A percentile compares a stretch with the other conserved stretches of the same genome.
Conservation (phyloP, 352 stramenopile genomes). For the Phytophthora fragariaefolia region DNA sequence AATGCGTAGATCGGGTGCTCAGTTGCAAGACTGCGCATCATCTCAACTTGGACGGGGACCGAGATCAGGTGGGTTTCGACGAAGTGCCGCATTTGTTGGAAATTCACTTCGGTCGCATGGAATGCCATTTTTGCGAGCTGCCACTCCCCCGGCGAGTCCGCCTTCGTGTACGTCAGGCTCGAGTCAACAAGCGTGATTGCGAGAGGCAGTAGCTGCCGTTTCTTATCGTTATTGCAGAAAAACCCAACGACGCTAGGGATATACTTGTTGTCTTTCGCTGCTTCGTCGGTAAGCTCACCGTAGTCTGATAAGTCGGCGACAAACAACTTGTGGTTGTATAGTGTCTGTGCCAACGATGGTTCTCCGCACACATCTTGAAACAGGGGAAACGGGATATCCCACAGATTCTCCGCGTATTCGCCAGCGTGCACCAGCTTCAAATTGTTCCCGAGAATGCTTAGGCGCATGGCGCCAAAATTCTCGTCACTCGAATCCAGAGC, state of each 20-base stretch:
- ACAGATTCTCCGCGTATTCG: conserved; percentile 27
- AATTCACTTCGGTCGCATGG: conserved; percentile 41
- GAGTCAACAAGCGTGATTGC: conserved; percentile 40
- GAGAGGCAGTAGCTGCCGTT: conserved; percentile 33
- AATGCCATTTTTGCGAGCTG: conserved; percentile 51
- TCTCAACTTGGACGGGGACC: conserved; percentile 49
- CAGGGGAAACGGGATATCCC: conserved; percentile 8
- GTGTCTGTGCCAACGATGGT: background rate
- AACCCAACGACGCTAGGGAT: conserved; percentile 38
- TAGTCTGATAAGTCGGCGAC: conserved; percentile 38
- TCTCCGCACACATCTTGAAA: conserved; percentile 28
- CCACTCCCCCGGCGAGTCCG: conserved; percentile 38
- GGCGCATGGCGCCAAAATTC: conserved; percentile 42
- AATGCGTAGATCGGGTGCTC: conserved; percentile 49
- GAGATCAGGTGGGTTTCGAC: conserved; percentile 39
- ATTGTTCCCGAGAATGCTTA: conserved; percentile 43
- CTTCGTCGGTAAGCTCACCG: conserved; percentile 21
- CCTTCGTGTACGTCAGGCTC: conserved; percentile 33
- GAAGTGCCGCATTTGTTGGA: conserved; percentile 42
- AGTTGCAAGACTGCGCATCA: conserved; percentile 38
- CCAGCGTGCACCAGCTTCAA: conserved; percentile 30
- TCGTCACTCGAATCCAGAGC: conserved; percentile 44
- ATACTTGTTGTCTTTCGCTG: conserved; percentile 36
- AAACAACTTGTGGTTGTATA: conserved; percentile 32
- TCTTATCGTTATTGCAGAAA: conserved; percentile 42